Conservation (phyloP, 805 yeast species). For the Kluyveromyces starmeri region DNA sequence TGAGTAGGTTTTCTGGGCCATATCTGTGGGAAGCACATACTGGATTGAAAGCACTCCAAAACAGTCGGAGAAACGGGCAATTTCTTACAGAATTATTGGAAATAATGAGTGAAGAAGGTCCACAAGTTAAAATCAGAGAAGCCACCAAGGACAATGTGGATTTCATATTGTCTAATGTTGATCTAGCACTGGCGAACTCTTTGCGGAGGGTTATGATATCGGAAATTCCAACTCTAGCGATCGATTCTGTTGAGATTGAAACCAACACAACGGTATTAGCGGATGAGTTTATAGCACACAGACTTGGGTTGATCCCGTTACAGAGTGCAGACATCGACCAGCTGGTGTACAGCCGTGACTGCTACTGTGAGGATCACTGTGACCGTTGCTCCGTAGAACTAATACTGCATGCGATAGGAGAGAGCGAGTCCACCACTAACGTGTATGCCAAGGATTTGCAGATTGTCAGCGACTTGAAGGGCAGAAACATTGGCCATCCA, state of each 20-base stretch:
- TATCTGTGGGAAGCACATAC: no score
- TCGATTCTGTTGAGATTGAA: constrained; percentile 91
- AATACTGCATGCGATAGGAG: constrained; percentile 80
- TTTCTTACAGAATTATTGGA: no score
- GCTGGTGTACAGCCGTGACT: constrained; percentile 83
- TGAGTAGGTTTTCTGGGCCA: no score
- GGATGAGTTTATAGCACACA: constrained; percentile 91
- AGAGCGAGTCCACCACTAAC: constrained; percentile 77
- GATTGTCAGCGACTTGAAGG: constrained; percentile 33
- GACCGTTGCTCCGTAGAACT: constrained; percentile 88
- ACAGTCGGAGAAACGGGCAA: no score
- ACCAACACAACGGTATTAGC: constrained; percentile 90
- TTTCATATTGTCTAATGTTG: constrained; percentile 79
- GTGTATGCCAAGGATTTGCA: constrained; percentile 79
- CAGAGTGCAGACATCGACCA: constrained; percentile 77
- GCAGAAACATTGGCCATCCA: constrained; percentile 64
- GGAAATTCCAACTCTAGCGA: constrained; percentile 94
- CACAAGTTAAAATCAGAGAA: constrained; percentile 81
- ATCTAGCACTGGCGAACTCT: constrained; percentile 85
- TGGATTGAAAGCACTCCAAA: no score
- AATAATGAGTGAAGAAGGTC: constrained; percentile 35
- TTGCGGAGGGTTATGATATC: constrained; percentile 86
- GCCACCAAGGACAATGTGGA: constrained; percentile 84
- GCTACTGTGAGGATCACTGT: constrained; percentile 97
- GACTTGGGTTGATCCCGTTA: constrained; percentile 87